Conservation (phyloP, 306 rosid genomes). For the Corylus americana region DNA sequence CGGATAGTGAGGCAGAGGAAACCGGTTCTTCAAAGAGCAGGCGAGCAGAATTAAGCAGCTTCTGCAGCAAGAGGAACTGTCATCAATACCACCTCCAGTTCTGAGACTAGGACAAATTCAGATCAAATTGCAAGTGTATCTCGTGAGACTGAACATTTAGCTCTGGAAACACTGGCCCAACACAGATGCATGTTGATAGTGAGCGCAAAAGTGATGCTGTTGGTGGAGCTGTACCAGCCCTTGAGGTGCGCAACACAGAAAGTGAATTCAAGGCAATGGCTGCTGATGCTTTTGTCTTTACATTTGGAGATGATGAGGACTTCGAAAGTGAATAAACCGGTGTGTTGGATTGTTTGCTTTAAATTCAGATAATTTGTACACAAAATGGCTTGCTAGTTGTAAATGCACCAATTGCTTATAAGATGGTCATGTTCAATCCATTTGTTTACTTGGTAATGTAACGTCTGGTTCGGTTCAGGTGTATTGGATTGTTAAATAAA, state of each 20-base stretch:
- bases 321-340: no score
- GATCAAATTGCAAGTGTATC: no score
- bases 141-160: no score
- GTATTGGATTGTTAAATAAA: slow-evolving; percentile 17
- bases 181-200: no score
- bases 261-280: no score
- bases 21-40: slow-evolving; percentile 61
- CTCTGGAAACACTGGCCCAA: background rate
- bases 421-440: slow-evolving; percentile 28
- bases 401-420: slow-evolving; percentile 17
- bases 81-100: slow-evolving; percentile 36
- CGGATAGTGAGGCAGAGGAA: slow-evolving; percentile 80
- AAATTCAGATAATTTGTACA: slow-evolving; percentile 52
- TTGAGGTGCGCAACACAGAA: no score
- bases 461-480: slow-evolving; percentile 11
- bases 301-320: no score
- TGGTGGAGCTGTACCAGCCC: background rate
- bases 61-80: slow-evolving; percentile 44
- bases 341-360: background rate
- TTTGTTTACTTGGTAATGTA: slow-evolving; percentile 42
- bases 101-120: slow-evolving; percentile 36
- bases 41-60: slow-evolving; percentile 48
- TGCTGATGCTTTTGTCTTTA: no score
- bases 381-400: slow-evolving; percentile 43
- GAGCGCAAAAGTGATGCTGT: no score